Conservation (phyloP, 2,329 filamentous ascomycete species). For the Trichoderma atrobrunneum region DNA sequence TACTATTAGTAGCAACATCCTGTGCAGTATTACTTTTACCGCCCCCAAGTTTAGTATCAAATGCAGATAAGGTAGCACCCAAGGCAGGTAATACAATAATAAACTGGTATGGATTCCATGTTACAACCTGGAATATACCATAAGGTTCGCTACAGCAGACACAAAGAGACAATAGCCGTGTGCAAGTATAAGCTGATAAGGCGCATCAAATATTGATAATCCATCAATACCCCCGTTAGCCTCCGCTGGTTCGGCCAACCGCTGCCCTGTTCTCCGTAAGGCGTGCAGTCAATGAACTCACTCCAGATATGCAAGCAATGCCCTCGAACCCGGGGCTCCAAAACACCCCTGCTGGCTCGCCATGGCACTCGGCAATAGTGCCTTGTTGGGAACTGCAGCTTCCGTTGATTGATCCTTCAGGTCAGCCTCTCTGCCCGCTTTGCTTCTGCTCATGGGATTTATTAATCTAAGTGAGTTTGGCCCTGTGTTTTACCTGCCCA, state of each 20-base stretch:
- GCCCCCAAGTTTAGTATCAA: background rate
- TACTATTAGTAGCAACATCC: background rate
- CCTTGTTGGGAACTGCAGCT: slow-evolving; percentile 16
- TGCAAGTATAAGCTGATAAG: slow-evolving; percentile 1
- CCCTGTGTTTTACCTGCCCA: slow-evolving; percentile 9
- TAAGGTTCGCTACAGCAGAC: background rate
- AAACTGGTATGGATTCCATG: background rate
- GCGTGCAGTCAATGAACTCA: background rate
- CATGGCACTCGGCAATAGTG: slow-evolving; percentile 12
- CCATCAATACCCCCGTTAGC: background rate
- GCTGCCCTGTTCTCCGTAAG: background rate
- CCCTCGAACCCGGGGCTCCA: background rate
- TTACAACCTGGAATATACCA: background rate
- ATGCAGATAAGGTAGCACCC: too few species aligned
- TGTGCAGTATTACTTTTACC: background rate
- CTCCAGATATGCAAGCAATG: slow-evolving; percentile 13
- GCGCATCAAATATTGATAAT: background rate
- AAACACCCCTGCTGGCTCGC: slow-evolving; percentile 6
- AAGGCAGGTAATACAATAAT: background rate
- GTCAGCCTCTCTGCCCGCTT: slow-evolving; percentile 5
- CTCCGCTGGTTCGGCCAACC: background rate
- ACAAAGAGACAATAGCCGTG: background rate
- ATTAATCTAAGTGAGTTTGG: background rate
- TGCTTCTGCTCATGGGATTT: background rate
- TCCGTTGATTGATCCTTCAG: slow-evolving; percentile 15